Evolutionary conservation across 176 grass and related monocot species (phyloP).

Genomic region (Carex parvula): DNA sequence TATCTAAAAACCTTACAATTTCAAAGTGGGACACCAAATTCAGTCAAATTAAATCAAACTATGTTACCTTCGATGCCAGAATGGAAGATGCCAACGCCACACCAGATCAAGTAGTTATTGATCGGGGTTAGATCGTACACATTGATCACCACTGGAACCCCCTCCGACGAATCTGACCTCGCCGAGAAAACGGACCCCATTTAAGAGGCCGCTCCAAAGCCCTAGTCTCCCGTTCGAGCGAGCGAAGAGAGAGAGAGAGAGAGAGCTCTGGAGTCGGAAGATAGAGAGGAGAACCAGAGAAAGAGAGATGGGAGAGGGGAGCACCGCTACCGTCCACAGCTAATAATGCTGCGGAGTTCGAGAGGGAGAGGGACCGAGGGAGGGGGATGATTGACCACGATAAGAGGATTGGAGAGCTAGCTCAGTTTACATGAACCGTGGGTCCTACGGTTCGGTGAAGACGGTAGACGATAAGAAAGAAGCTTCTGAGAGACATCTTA

Average conservation of each 20-base stretch:
- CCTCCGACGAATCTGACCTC: constrained; percentile 27
- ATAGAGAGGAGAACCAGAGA: background rate
- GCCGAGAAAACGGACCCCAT: constrained; percentile 37
- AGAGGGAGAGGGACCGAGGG: background rate
- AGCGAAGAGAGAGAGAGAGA: constrained; percentile 12
- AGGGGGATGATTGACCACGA: background rate
- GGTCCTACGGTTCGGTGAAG: background rate
- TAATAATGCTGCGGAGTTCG: background rate
- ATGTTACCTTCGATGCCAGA: constrained; percentile 82
- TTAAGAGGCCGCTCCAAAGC: constrained; percentile 13
- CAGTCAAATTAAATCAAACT: background rate
- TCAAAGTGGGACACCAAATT: background rate
- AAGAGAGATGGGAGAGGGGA: background rate
- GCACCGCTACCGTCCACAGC: background rate
- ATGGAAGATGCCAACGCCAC: constrained; percentile 95
- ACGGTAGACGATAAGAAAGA: constrained; percentile 2
- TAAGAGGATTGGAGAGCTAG: background rate
- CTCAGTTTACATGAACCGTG: background rate
- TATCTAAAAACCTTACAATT: background rate
- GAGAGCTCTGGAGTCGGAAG: background rate
- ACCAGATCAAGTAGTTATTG: constrained; percentile 94
- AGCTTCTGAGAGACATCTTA: background rate
- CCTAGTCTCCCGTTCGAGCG: background rate
- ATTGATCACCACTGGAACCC: constrained; percentile 59
- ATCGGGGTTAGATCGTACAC: constrained; percentile 96